phyloP scores from a whole-genome alignment of 2,329 filamentous ascomycete species.

The Knufia fluminis region DNA sequence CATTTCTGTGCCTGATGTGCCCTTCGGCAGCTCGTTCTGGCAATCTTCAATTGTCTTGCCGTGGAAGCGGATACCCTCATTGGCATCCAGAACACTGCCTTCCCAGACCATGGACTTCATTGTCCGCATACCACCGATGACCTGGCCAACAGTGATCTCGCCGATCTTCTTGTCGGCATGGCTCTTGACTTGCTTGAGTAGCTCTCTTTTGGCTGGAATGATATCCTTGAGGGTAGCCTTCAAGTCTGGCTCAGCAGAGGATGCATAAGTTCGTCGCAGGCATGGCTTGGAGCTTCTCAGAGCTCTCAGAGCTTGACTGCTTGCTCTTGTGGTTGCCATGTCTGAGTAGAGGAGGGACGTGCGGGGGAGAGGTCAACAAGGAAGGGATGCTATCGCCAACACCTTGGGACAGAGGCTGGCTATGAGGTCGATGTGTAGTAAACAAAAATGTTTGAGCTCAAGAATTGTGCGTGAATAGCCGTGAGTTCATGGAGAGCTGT shows the following conservation, averaged over 20 bases:
- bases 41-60: conserved; percentile 97
- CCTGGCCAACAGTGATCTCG: conserved; percentile 88
- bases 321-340: conserved; percentile 17
- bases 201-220: conserved; percentile 87
- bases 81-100: conserved; percentile 88
- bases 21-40: conserved; percentile 87
- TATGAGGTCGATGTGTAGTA: background rate
- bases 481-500: conserved; percentile 3
- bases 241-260: conserved; percentile 73
- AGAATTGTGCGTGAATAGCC: background rate
- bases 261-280: conserved; percentile 53
- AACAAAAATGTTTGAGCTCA: background rate
- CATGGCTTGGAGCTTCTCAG: conserved; percentile 15
- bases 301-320: conserved; percentile 18
- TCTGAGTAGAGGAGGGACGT: background rate
- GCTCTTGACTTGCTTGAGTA: conserved; percentile 87
- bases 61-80: conserved; percentile 97
- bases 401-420: background rate
- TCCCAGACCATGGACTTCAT: conserved; percentile 99
- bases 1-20: conserved; percentile 88
- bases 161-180: conserved; percentile 75
- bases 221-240: conserved; percentile 75
- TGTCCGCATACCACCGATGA: conserved; percentile 92
- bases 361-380: background rate
- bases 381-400: background rate